Percentiles rank a stretch among this genome's conserved stretches.
These are phyloP conservation scores for Posidonia australis DNA, from an alignment of 106 monocot species.

Conservation along the genomic window DNA sequence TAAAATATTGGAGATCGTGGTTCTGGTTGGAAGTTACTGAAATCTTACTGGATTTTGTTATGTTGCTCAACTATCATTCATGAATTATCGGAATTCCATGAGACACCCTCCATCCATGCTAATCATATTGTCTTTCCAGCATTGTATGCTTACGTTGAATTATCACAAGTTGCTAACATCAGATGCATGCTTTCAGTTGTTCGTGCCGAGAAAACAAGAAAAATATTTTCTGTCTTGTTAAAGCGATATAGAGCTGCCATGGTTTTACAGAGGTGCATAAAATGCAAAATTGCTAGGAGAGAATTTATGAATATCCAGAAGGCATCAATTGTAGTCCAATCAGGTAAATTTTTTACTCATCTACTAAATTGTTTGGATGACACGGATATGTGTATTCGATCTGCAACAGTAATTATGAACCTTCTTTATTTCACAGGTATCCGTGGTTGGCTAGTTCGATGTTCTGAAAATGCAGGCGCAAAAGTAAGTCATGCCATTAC, in stretches of 20 bases:
- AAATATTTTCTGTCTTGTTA: conserved; percentile 27
- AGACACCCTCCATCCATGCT: too few relatives aligned
- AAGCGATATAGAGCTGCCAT: conserved; percentile 53
- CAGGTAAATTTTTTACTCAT: conserved; percentile 39
- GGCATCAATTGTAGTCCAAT: conserved; percentile 69
- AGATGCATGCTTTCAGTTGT: conserved; percentile 37
- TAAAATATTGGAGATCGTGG: too few relatives aligned
- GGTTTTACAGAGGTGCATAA: conserved; percentile 55
- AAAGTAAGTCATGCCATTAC: conserved; percentile 27
- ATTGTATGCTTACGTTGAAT: neutral
- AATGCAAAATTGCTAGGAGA: conserved; percentile 36
- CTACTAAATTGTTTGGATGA: neutral
- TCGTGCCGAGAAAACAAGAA: conserved; percentile 54
- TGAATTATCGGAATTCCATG: too few relatives aligned
- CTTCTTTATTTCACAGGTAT: conserved; percentile 34
- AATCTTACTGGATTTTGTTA: too few relatives aligned
- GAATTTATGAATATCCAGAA: conserved; percentile 35
- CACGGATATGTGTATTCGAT: neutral
- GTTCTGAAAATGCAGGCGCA: conserved; percentile 11
- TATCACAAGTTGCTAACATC: neutral
- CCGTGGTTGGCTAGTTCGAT: conserved; percentile 69
- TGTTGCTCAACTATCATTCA: too few relatives aligned
- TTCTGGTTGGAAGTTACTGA: too few relatives aligned
- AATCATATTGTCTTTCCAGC: too few relatives aligned
- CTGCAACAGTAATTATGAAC: neutral